Evolutionary conservation across 73 alveolate species (phyloP).

Genomic region (Symbiodinium pilosum): DNA sequence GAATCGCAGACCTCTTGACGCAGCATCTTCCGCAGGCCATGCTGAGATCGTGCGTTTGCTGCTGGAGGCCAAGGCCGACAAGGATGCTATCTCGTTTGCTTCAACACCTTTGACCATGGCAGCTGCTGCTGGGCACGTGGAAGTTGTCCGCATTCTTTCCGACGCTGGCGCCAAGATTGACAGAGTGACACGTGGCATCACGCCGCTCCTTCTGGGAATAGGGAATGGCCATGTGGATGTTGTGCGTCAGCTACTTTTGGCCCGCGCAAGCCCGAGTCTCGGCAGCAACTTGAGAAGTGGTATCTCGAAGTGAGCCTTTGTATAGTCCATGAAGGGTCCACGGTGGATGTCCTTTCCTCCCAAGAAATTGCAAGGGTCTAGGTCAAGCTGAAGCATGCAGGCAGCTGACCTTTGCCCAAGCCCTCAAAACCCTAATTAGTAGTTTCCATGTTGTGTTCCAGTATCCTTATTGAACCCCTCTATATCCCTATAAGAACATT

Average conservation of each 20-base stretch:
- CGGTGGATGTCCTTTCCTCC: too few relatives aligned
- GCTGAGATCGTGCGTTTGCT: neutral
- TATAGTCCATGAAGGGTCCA: too few relatives aligned
- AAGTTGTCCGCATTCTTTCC: neutral
- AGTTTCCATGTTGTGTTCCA: too few relatives aligned
- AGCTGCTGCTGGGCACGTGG: neutral
- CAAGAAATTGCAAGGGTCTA: too few relatives aligned
- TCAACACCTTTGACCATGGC: neutral
- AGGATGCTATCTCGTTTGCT: neutral
- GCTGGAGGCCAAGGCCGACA: neutral
- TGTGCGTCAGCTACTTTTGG: neutral
- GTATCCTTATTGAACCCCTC: too few relatives aligned
- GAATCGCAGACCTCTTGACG: neutral
- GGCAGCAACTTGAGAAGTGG: too few relatives aligned
- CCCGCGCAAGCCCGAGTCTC: neutral
- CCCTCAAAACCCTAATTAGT: too few relatives aligned
- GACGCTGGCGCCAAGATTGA: neutral
- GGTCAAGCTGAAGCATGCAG: too few relatives aligned
- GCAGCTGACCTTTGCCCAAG: too few relatives aligned
- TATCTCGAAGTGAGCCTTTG: too few relatives aligned
- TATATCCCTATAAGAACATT: too few relatives aligned
- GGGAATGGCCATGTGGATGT: neutral
- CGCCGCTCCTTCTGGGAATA: neutral
- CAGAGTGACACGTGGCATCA: neutral
- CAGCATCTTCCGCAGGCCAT: neutral